Percentiles rank a stretch among this genome's conserved stretches.
Conservation (phyloP, 306 rosid species). For the Bauhinia variegata region DNA sequence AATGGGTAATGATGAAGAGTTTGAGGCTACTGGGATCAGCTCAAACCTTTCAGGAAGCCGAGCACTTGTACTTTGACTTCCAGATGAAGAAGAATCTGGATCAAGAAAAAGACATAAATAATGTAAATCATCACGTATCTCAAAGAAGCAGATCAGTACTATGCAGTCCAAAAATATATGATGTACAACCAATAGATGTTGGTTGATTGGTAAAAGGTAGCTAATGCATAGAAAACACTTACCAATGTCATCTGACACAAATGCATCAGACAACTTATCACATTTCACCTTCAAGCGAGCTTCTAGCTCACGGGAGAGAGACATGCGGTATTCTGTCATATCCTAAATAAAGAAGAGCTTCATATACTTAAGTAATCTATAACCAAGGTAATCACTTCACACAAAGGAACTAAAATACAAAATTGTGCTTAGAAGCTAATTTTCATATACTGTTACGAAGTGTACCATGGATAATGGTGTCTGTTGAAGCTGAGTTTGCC, state of each 20-base stretch:
- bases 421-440: constrained; percentile 10
- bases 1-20: constrained; percentile 23
- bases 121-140: background rate
- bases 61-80: constrained; percentile 67
- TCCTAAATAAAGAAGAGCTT: constrained; percentile 51
- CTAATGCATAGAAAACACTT: constrained; percentile 5
- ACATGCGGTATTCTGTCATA: constrained; percentile 76
- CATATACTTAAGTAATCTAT: constrained; percentile 23
- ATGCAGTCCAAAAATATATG: too few relatives aligned
- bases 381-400: constrained; percentile 23
- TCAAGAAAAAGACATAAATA: constrained; percentile 20
- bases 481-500: constrained; percentile 84
- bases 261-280: constrained; percentile 68
- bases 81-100: constrained; percentile 70
- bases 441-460: constrained; percentile 24
- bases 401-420: background rate
- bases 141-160: too few relatives aligned
- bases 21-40: constrained; percentile 18
- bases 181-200: too few relatives aligned
- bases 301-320: constrained; percentile 76
- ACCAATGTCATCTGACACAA: constrained; percentile 79
- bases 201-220: too few relatives aligned
- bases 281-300: constrained; percentile 76
- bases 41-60: constrained; percentile 87
- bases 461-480: constrained; percentile 68